These are phyloP conservation scores for Rhodosporidiobolus sp. DNA, from an alignment of 768 basidiomycete species.

Conservation along the genomic window DNA sequence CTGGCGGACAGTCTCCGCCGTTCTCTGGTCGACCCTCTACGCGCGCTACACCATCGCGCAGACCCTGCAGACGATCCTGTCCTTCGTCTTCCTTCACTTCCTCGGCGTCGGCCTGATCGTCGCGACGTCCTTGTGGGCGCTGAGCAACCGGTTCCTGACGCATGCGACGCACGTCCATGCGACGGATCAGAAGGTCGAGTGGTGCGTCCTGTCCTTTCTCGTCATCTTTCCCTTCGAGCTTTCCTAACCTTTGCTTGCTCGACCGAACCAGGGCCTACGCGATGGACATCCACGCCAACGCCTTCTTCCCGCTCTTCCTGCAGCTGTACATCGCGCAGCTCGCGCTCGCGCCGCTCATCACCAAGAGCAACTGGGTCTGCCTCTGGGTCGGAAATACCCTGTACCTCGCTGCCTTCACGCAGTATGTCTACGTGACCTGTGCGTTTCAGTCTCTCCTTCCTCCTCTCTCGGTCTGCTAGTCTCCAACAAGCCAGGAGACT, in stretches of 20 bases:
- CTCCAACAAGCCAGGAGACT: neutral
- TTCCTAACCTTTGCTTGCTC: constrained; percentile 62
- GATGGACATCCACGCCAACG: constrained; percentile 94
- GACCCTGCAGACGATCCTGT: constrained; percentile 60
- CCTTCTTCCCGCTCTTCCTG: constrained; percentile 91
- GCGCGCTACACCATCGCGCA: constrained; percentile 60
- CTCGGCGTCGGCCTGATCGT: constrained; percentile 70
- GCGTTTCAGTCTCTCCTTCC: constrained; percentile 6
- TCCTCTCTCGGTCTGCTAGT: neutral
- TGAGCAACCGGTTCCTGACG: constrained; percentile 42
- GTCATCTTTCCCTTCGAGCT: neutral
- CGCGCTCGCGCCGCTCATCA: constrained; percentile 75
- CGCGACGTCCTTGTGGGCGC: constrained; percentile 66
- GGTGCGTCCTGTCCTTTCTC: constrained; percentile 54
- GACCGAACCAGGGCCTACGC: constrained; percentile 65
- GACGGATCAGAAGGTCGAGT: constrained; percentile 38
- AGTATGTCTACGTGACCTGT: constrained; percentile 82
- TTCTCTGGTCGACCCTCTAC: constrained; percentile 84
- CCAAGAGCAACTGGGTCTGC: constrained; percentile 87
- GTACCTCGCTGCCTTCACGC: constrained; percentile 78
- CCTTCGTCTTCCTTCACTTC: constrained; percentile 88
- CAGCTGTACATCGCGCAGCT: constrained; percentile 85
- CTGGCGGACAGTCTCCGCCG: constrained; percentile 61
- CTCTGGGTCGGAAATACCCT: constrained; percentile 87
- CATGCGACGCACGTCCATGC: constrained; percentile 40